Base-by-base conservation (phyloP, 2,329 filamentous ascomycete genomes). In the Drechslerella coelobrocha region DNA sequence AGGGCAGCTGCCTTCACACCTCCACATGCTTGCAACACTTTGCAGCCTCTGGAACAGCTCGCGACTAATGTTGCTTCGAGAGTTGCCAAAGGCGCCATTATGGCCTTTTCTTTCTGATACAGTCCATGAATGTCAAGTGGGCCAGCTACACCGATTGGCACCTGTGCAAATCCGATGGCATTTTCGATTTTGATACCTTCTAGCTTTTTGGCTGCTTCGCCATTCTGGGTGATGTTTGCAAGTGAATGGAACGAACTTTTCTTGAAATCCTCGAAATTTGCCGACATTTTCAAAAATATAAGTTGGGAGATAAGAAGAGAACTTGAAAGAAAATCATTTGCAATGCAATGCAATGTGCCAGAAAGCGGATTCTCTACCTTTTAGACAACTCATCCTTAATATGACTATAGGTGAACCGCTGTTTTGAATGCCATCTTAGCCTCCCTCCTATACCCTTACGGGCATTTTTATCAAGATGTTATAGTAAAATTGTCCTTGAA, bases 1-100 rank as follows among this genome's bases (percentile, higher is more conserved):
- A 77, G 63, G 9, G 74, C 61, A n/a, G 72, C 61, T 23, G 74
- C 73, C 23, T 75, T 69, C 10, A 74, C 63, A 24, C 56, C 74
- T 27, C 75, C 73, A 43, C 60, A 65, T 9, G 60, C 51, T 24
- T 74, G 75, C 17, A 77, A 72, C 1, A 72, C 61, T 54, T 77
- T 78, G 57, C 76, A 76, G 17, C 77, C 77, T 17, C 76, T 72
- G 1, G 76, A 76, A 56, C 77, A 78, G 43, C 75, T 76, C 2
- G 75, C 76, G 7, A 78, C 72, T 12, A 77, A 56, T 1, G 75
- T 75, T 2, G 76, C 73, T 47, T 78, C 76, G 10, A 72, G 68
- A 2, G 76, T 78, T 8, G 77, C 77, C 14, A 78, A 68, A 8
- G 77, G 77, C 0, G 75, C 77, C 52, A 73, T 75, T 27, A 76